Evolutionary conservation across 179 eudicot species (phyloP), one percentile per base, ranked within the genome.

Genomic region (Spinacia oleracea): DNA sequence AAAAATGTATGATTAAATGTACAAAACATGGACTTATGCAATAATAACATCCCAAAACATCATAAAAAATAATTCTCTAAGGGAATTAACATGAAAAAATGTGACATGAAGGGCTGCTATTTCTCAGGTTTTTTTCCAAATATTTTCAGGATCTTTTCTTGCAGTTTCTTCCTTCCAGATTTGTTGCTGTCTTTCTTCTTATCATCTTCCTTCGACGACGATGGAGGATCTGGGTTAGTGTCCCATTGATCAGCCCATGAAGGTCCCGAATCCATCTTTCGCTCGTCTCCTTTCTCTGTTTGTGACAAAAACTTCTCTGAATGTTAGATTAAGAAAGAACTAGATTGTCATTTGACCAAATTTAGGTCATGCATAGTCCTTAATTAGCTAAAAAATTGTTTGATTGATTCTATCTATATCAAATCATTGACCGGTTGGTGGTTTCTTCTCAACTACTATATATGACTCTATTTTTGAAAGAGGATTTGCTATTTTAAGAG

Each of bases 211-310:
- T 81, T 77, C 16, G 46, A 38, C 45, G 46, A 35, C 23, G 80
- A 72, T 18, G 74, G 74, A 50, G 62, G 48, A 43, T 81, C 81
- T 11, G 68, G 84, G 29, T 83, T 67, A 75, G 45, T 76, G 75
- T 71, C 81, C 75, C 78, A 76, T 76, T 83, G 78, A 80, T 80
- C 85, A 56, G 83, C 83, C 83, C 81, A 79, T 35, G 85, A 72
- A 32, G 77, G 85, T 76, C 75, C 80, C 5, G 81, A 80, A 32
- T 83, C 83, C 85, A 80, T 83, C n/a, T 50, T 53, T 75, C 77
- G 65, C 40, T 59, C 63, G 23, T 46, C 55, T 66, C 64, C 53
- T 76, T 55, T 7, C 9, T 34, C 21, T n/a, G 14, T 70, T 6
- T 70, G 21, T 3, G 5, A 65, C 32, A 50, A 55, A 18, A 25